Conservation (phyloP, 805 yeast species). For the Nakazawaea ambrosiae region DNA sequence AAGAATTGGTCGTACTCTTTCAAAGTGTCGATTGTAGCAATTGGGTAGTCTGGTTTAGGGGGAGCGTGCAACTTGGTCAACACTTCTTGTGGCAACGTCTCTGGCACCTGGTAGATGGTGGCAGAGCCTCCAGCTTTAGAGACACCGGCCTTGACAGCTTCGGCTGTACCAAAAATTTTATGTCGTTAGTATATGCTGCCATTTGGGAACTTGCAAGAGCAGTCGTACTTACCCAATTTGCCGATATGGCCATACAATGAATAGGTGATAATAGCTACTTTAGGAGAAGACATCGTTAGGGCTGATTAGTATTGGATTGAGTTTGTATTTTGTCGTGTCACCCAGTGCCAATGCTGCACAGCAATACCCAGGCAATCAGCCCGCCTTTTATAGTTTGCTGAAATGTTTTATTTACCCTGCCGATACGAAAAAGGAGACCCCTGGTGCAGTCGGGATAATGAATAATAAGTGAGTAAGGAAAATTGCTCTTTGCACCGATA, state of each 20-base stretch:
- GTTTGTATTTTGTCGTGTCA: too few relatives aligned
- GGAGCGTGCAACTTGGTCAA: conserved; percentile 63
- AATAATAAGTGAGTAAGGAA: too few relatives aligned
- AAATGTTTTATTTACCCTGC: too few relatives aligned
- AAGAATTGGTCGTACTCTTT: conserved; percentile 62
- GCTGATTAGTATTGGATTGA: too few relatives aligned
- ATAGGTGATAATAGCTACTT: conserved; percentile 44
- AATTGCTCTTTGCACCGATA: too few relatives aligned
- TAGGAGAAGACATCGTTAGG: too few relatives aligned
- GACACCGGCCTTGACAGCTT: conserved; percentile 62
- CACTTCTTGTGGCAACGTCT: conserved; percentile 62
- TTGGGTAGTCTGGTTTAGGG: conserved; percentile 46
- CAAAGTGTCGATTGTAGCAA: conserved; percentile 51
- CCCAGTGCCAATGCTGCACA: too few relatives aligned
- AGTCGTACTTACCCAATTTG: conserved; percentile 38
- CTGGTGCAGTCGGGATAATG: too few relatives aligned
- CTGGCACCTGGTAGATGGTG: conserved; percentile 72
- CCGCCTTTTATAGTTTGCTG: too few relatives aligned
- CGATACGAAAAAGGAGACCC: too few relatives aligned
- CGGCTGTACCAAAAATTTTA: conserved; percentile 32
- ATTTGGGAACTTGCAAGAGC: too few relatives aligned
- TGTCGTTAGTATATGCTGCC: background rate
- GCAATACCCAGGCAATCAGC: too few relatives aligned
- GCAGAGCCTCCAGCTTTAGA: conserved; percentile 65
- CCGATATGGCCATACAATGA: conserved; percentile 77